Evolutionary conservation across 306 rosid genomes (phyloP), one percentile per base, ranked within the genome.

Genomic region (Alnus rubra): DNA sequence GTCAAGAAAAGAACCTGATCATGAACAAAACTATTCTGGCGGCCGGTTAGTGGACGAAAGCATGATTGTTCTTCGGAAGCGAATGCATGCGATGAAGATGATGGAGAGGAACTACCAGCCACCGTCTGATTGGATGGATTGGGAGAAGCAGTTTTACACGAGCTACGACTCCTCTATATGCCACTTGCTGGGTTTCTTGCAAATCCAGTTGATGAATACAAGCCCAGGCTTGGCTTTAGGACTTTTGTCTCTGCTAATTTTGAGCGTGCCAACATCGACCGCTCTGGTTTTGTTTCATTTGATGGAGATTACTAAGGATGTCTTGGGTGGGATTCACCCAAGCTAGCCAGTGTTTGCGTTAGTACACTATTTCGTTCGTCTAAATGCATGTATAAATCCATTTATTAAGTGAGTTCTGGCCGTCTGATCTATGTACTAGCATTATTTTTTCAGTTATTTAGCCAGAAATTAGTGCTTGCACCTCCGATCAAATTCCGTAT

Each of bases 81-180:
- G 78, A 45, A 56, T 85, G 19, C 88, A 78, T 14, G 88, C 78
- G 78, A 78, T 78, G 83, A 85, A 81, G 83, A 81, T 78, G 88
- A 75, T 81, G 47, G 85, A 85, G 88, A 81, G 83, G 81, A 81
- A 81, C 77, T 71, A 78, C 31, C 85, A 78, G 73, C 83, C 88
- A 35, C 88, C 88, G 14, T 73, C 87, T 0, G 81, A 80, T 64
- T 90, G 92, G 94, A 78, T 48, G 65, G 86, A 80, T 7, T 87
- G 89, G 95, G 95, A 90, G 90, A 90, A 85, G 73, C 70, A 73
- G 30, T 62, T 80, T 13, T 87, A 80, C 81, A 82, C 63, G 18
- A 71, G 80, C 47, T 90, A 88, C 65, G 84, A 11, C 62, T 82
- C 85, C 2, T 71, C 80, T 19, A 75, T 88, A 7, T 87, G 84